Evolutionary conservation across 805 yeast species (phyloP).

Genomic region (Starmera pachycereana): DNA sequence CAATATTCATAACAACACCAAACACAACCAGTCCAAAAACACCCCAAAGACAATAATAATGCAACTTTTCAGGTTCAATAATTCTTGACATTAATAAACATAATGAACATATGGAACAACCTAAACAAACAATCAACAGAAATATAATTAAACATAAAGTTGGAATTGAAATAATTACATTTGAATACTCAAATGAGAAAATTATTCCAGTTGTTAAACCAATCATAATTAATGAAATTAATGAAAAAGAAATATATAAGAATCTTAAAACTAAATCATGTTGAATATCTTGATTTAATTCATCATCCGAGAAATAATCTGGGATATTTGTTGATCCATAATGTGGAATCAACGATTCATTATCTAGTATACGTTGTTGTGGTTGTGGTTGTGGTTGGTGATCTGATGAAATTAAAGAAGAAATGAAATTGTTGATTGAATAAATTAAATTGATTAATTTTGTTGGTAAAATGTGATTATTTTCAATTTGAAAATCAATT

Average conservation of each 20-base stretch:
- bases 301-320: slow-evolving; percentile 14
- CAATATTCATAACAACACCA: slow-evolving; percentile 34
- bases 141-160: slow-evolving; percentile 25
- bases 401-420: no score
- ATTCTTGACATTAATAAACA: slow-evolving; percentile 34
- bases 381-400: no score
- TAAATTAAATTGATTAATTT: background rate
- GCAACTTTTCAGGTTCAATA: slow-evolving; percentile 27
- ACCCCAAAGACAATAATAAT: slow-evolving; percentile 32
- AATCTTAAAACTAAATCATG: slow-evolving; percentile 35
- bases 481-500: background rate
- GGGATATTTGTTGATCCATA: no score
- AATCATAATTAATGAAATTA: slow-evolving; percentile 30
- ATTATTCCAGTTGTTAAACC: slow-evolving; percentile 35
- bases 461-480: slow-evolving; percentile 4
- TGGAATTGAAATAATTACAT: slow-evolving; percentile 14
- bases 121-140: slow-evolving; percentile 32
- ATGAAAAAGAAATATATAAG: slow-evolving; percentile 30
- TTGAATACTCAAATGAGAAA: slow-evolving; percentile 20
- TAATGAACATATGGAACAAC: slow-evolving; percentile 31
- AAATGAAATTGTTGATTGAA: no score
- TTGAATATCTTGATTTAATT: slow-evolving; percentile 17
- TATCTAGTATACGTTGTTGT: no score
- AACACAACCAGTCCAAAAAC: slow-evolving; percentile 28
- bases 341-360: no score